Percentiles rank a stretch among this genome's conserved stretches.
Evolutionary conservation across 306 rosid genomes (phyloP).

Genomic region (Purshia tridentata): DNA sequence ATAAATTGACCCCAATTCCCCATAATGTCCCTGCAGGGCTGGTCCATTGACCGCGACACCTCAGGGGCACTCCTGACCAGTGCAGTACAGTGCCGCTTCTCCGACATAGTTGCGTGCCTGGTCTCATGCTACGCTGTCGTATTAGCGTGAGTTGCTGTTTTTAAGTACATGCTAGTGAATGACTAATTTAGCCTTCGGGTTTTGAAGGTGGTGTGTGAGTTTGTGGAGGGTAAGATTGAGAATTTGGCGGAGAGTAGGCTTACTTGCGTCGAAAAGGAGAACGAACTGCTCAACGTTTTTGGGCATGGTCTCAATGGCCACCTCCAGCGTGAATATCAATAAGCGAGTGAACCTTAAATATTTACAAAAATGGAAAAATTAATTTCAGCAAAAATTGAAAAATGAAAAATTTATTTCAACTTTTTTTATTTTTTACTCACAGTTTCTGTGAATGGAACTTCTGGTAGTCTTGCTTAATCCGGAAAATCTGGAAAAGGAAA

Average conservation of each 20-base stretch:
- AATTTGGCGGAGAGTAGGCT: constrained; percentile 31
- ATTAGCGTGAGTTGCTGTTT: background rate
- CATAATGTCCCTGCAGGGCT: constrained; percentile 47
- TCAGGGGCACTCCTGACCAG: constrained; percentile 79
- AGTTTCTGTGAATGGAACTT: constrained; percentile 87
- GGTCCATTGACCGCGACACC: constrained; percentile 44
- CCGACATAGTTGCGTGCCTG: constrained; percentile 38
- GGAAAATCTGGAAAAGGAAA: constrained; percentile 57
- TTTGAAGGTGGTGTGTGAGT: background rate
- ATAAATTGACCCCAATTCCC: constrained; percentile 59
- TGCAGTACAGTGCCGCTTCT: constrained; percentile 26
- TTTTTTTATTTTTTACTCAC: constrained; percentile 45
- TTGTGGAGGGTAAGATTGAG: constrained; percentile 3
- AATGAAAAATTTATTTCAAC: background rate
- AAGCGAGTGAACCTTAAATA: constrained; percentile 72
- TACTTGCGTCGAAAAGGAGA: constrained; percentile 90
- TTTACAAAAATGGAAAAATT: background rate
- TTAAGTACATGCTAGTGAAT: too few species aligned
- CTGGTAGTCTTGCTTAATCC: constrained; percentile 90
- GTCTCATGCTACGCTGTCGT: constrained; percentile 14
- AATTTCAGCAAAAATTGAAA: constrained; percentile 5
- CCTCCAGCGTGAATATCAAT: constrained; percentile 87
- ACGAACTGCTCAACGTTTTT: constrained; percentile 79
- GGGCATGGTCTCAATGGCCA: constrained; percentile 84
- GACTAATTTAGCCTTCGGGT: background rate